Base-by-base conservation (phyloP, 2,329 filamentous ascomycete species). In the Claviceps sp. region DNA sequence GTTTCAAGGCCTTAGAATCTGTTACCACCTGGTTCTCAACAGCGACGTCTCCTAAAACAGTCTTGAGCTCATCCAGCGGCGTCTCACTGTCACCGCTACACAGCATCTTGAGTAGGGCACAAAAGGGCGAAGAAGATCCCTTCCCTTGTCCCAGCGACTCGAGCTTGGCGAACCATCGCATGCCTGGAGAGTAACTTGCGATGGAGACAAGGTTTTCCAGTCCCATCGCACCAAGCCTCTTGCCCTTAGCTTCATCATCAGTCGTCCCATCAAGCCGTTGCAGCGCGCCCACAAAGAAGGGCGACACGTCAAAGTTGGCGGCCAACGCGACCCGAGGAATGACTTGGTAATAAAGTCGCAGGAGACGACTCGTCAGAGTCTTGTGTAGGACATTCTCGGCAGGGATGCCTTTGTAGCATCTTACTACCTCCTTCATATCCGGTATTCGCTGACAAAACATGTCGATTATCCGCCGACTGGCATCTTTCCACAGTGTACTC, bases 151-250 rank as follows among this genome's bases (percentile, higher is more conserved):
- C 63, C n/a, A 85, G 71, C 1, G 75, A 75, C 57, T 85, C 79
- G 54, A 72, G 78, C 61, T 86, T 90, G 56, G 85, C 77, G 71
- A 93, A 96, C 91, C 91, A 97, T 56, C 85, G 82, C 82, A 95
- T 93, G 5, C 84, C 83, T 0, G 86, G 82, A 3, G 89, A 94
- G 59, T 84, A 81, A 56, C 82, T 79, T 3, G 90, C 88, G 63
- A 96, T 86, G 34, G 82, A 77, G 18, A 95, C 79, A 18, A 95
- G 72, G 63, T 91, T 86, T 63, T 89, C 84, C 30, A 96, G 71
- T 66, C 95, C 87, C 60, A 90, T 78, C 9, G 85, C 65, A 22
- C 79, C 72, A 47, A 90, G 70, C 1, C 74, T 74, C 48, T 73
- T 67, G 48, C 75, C 69, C 50, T 72, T 67, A 3, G 69, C 66